Percentiles rank a stretch among this genome's conserved stretches.
Conservation (phyloP, 495 filamentous ascomycete genomes). For the Podospora pseudoanserina region DNA sequence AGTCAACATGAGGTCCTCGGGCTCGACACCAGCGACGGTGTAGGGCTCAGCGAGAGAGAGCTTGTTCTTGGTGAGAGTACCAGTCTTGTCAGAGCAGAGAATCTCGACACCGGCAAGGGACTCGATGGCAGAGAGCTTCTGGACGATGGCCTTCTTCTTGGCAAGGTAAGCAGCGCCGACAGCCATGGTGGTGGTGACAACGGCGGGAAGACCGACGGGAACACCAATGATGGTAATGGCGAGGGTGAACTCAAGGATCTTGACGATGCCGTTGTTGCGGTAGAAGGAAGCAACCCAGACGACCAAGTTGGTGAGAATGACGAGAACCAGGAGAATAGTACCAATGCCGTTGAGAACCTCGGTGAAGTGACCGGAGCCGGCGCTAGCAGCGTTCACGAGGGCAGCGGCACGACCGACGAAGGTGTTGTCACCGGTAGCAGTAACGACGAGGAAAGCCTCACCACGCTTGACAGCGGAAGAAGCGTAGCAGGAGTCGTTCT, state of each 20-base stretch:
- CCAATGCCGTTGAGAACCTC: constrained; percentile 82
- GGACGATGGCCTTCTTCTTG: constrained; percentile 93
- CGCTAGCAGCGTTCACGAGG: constrained; percentile 70
- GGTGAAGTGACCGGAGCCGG: constrained; percentile 79
- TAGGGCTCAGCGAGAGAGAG: constrained; percentile 81
- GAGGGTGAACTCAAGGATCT: constrained; percentile 78
- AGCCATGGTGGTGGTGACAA: constrained; percentile 95
- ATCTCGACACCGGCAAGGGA: constrained; percentile 94
- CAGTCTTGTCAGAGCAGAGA: constrained; percentile 95
- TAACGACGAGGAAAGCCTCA: constrained; percentile 75
- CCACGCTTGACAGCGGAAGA: constrained; percentile 90
- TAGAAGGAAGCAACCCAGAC: constrained; percentile 88
- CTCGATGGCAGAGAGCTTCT: constrained; percentile 93
- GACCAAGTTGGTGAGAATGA: constrained; percentile 72
- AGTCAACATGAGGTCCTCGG: constrained; percentile 84
- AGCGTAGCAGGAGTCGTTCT: constrained; percentile 72
- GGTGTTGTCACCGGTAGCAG: constrained; percentile 79
- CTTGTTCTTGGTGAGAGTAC: constrained; percentile 91
- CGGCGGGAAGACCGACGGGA: constrained; percentile 91
- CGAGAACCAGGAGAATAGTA: constrained; percentile 75
- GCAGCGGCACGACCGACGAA: constrained; percentile 87
- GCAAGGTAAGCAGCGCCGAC: constrained; percentile 92
- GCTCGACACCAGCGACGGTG: constrained; percentile 71
- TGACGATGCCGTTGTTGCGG: constrained; percentile 69
- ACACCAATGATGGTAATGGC: constrained; percentile 92